Base-by-base conservation (phyloP, 78 protist genomes). In the Cavenderia fasciculata region DNA sequence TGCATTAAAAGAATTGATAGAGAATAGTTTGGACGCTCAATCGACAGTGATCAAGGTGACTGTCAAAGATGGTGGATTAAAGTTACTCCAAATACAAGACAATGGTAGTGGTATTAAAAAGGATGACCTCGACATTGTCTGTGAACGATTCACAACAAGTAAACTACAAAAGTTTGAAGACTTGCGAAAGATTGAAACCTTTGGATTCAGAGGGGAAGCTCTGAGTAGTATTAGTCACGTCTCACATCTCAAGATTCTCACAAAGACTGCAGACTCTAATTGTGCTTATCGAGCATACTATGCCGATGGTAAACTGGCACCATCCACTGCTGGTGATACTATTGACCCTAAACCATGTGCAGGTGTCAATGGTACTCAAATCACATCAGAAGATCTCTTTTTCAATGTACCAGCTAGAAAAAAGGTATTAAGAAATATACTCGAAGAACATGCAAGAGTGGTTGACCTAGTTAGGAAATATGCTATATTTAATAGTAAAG, bases 141-240 rank as follows among this genome's bases (percentile, higher is more conserved):
- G 99, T 73, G 97, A 96, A 69, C 94, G 99, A 18, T 96, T 96
- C 61, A 78, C 98, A 14, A 98, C 99, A 10, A 66, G 93, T 47
- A 98, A 98, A 56, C 84, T 98, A 23, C 6, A 33, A 0, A 34
- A 57, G 11, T 97, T 96, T 52, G 98, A 97, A 8, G 99, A 98
- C 69, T 59, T 98, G 33, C 2, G 49, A 36, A 52, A 59, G 19
- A 90, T 98, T 29, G 25, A 18, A 23, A 95, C 99, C n/a, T 93
- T 77, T 74, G 89, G 93, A 41, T 96, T 94, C 70, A 70, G 99
- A 12, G 99, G 99, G 7, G 99, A 98, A 57, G 99, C 99, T 10
- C 94, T 99, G n/a, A 99, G 99, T 2, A 73, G 96, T 47, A 96
- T 99, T 25, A 84, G 97, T 2, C 97, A 95, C 57, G 96, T 97